These are phyloP conservation scores for Aulographum hederae DNA, from an alignment of 2,329 filamentous ascomycete genomes.

Conservation along the genomic window DNA sequence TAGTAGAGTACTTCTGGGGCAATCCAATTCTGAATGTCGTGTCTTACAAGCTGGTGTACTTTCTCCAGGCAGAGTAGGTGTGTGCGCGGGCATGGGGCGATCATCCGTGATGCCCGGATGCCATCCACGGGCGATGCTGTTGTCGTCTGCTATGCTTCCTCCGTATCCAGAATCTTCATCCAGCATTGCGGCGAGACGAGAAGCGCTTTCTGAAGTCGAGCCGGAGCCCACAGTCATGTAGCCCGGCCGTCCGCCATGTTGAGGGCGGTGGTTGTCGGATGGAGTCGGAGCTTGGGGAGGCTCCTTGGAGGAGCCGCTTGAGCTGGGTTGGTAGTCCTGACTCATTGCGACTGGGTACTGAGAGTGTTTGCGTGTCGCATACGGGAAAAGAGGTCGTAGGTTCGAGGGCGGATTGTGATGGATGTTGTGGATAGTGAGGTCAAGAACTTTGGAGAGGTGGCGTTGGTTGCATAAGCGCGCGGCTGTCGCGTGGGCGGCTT, in stretches of 20 bases:
- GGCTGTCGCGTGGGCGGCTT: no score
- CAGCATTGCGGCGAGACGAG: slow-evolving; percentile 61
- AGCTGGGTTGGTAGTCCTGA: no score
- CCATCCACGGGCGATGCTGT: slow-evolving; percentile 35
- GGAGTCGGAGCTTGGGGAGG: background rate
- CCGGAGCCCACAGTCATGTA: slow-evolving; percentile 85
- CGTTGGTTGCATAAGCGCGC: no score
- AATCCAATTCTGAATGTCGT: slow-evolving; percentile 5
- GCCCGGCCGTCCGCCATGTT: slow-evolving; percentile 28
- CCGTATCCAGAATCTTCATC: slow-evolving; percentile 87
- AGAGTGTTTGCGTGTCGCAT: no score
- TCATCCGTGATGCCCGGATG: slow-evolving; percentile 38
- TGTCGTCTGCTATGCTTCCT: slow-evolving; percentile 50
- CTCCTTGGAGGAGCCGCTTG: no score
- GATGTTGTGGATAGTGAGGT: no score
- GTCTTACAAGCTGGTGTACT: slow-evolving; percentile 22
- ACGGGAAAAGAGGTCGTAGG: no score
- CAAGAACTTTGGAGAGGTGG: no score
- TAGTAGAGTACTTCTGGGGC: no score
- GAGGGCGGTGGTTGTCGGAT: slow-evolving; percentile 11
- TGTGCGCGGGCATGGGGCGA: slow-evolving; percentile 36
- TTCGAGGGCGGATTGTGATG: no score
- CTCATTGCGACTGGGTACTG: no score
- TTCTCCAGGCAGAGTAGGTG: slow-evolving; percentile 30
- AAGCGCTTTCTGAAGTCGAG: slow-evolving; percentile 62